Conservation (phyloP, 192 early-diverging fungal genomes). For the Physocladia obscura region DNA sequence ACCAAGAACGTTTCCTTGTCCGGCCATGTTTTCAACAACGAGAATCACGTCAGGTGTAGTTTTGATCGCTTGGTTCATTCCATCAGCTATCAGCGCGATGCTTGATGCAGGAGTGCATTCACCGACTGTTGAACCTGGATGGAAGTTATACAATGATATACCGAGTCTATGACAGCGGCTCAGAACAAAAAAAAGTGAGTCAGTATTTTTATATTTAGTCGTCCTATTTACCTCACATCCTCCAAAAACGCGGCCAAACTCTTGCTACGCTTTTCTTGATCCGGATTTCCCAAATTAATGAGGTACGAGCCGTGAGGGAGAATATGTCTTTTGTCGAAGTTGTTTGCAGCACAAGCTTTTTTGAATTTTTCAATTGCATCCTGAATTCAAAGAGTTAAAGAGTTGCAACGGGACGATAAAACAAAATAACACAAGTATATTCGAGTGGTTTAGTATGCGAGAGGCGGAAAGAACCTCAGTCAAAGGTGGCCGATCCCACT, state of each 20-base stretch:
- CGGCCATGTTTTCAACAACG: conserved; percentile 61
- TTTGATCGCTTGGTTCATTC: conserved; percentile 50
- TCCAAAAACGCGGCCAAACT: conserved; percentile 50
- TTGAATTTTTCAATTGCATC: conserved; percentile 34
- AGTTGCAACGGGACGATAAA: too few relatives aligned
- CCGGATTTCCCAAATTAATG: conserved; percentile 54
- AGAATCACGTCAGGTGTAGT: conserved; percentile 38
- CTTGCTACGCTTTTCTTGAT: conserved; percentile 43
- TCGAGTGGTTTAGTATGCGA: not conserved
- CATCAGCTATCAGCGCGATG: conserved; percentile 41
- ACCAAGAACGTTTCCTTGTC: conserved; percentile 48
- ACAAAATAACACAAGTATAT: too few relatives aligned
- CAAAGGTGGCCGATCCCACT: conserved; percentile 35
- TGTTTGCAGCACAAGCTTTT: conserved; percentile 2
- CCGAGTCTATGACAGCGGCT: conserved; percentile 51
- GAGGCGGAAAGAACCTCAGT: not conserved
- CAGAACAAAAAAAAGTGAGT: not conserved
- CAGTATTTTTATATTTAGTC: not conserved
- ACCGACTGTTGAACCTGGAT: conserved; percentile 42
- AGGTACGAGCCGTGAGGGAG: conserved; percentile 59
- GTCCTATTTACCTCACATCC: conserved; percentile 35
- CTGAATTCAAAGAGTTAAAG: too few relatives aligned
- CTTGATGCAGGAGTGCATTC: conserved; percentile 31
- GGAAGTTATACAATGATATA: conserved; percentile 55
- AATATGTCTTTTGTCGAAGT: conserved; percentile 30